Conservation (phyloP, 108 stramenopile species). For the Pseudonitzschia pungens region DNA sequence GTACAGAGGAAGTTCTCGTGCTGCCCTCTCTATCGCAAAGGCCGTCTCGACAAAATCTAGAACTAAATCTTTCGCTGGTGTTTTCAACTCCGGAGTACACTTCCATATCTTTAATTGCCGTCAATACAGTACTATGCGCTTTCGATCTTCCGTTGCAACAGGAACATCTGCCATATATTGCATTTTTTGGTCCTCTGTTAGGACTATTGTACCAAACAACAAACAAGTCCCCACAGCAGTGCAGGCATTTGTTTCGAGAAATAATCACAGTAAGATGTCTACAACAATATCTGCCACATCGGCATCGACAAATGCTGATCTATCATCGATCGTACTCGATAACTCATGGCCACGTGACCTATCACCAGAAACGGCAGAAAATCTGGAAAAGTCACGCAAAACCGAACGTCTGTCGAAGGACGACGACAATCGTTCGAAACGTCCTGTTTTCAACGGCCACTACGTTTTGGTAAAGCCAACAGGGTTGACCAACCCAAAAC, state of each 20-base stretch:
- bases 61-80: conserved; percentile 63
- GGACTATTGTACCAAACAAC: background rate
- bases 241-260: background rate
- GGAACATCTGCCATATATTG: conserved; percentile 11
- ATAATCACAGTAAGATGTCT: background rate
- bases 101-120: background rate
- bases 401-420: conserved; percentile 25
- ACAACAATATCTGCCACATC: background rate
- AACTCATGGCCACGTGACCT: conserved; percentile 55
- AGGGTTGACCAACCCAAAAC: conserved; percentile 58
- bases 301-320: background rate
- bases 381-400: conserved; percentile 33
- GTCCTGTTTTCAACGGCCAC: conserved; percentile 82
- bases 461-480: conserved; percentile 72
- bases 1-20: background rate
- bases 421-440: conserved; percentile 47
- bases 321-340: conserved; percentile 29
- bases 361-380: conserved; percentile 49
- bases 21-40: conserved; percentile 47
- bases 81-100: conserved; percentile 42
- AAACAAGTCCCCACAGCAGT: background rate
- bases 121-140: background rate
- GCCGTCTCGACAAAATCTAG: conserved; percentile 64
- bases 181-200: background rate
- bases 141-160: conserved; percentile 4